Evolutionary conservation across 2,329 filamentous ascomycete species (phyloP).

Genomic region (Talaromyces piceae): DNA sequence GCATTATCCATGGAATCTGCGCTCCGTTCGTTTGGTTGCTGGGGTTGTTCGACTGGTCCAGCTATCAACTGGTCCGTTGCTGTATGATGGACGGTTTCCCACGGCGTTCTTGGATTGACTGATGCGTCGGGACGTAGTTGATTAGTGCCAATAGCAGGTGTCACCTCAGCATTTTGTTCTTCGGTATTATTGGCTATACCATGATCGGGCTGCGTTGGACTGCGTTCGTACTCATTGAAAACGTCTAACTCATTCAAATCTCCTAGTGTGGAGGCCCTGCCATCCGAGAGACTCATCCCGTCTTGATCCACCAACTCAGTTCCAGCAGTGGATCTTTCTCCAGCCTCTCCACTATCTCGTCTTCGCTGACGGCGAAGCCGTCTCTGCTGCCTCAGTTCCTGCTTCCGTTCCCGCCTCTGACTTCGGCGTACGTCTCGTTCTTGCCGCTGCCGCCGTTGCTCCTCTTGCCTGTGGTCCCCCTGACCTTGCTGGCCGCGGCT

Average conservation of each 20-base stretch:
- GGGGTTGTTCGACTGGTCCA: not conserved
- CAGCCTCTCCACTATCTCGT: not conserved
- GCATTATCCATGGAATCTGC: not conserved
- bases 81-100: not conserved
- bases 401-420: not conserved
- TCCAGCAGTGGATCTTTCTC: not conserved
- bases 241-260: not conserved
- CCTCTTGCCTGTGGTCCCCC: slow-evolving; percentile 5
- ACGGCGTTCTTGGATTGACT: not conserved
- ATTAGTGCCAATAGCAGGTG: not conserved
- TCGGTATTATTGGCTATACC: not conserved
- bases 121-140: not conserved
- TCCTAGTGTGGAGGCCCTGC: not conserved
- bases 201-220: not conserved
- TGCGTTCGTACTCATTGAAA: not conserved
- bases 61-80: not conserved
- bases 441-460: slow-evolving; percentile 9
- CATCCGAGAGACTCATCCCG: not conserved
- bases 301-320: not conserved
- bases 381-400: not conserved
- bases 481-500: not conserved
- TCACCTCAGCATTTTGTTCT: not conserved
- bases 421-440: slow-evolving; percentile 11
- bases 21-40: not conserved
- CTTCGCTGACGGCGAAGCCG: slow-evolving; percentile 6